A percentile compares a stretch with the other conserved stretches of the same genome.
phyloP scores from a whole-genome alignment of 345 rosid genomes.

The Iberis pinnata region DNA sequence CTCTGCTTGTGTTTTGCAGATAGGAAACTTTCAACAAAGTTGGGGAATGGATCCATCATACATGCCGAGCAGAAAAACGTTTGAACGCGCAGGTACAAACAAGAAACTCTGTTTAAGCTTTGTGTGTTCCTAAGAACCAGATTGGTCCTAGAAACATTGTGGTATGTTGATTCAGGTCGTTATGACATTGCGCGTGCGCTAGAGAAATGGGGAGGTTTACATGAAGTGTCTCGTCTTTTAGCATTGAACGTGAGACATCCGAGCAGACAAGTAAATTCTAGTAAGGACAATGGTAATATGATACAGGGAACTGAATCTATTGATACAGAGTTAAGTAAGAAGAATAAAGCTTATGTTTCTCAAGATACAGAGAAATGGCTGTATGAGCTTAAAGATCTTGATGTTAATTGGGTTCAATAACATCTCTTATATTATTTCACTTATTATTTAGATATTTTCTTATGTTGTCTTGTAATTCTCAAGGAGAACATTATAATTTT shows the following conservation, averaged over 20 bases:
- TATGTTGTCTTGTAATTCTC: no score
- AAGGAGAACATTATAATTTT: no score
- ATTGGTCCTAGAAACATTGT: neutral
- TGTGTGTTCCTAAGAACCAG: no score
- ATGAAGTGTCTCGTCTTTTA: constrained; percentile 72
- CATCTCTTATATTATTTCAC: no score
- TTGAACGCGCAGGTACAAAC: constrained; percentile 80
- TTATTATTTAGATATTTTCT: no score
- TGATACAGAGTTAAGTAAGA: constrained; percentile 2
- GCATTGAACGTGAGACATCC: constrained; percentile 76
- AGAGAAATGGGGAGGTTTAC: constrained; percentile 97
- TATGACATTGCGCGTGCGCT: constrained; percentile 91
- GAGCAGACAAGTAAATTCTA: constrained; percentile 38
- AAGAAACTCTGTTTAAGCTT: neutral
- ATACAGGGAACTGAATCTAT: constrained; percentile 33
- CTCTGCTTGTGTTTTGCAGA: no score
- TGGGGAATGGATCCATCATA: constrained; percentile 97
- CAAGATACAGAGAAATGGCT: constrained; percentile 82
- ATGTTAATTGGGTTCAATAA: constrained; percentile 75
- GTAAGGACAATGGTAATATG: constrained; percentile 33
- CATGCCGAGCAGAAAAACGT: constrained; percentile 95
- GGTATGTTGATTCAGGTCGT: constrained; percentile 58
- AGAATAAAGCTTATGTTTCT: constrained; percentile 44
- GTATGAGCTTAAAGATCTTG: constrained; percentile 52
- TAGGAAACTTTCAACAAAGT: constrained; percentile 61